Percentiles rank a stretch among this genome's conserved stretches.
Evolutionary conservation across 768 basidiomycete species (phyloP).

Genomic region (Solioccasus polychromus): DNA sequence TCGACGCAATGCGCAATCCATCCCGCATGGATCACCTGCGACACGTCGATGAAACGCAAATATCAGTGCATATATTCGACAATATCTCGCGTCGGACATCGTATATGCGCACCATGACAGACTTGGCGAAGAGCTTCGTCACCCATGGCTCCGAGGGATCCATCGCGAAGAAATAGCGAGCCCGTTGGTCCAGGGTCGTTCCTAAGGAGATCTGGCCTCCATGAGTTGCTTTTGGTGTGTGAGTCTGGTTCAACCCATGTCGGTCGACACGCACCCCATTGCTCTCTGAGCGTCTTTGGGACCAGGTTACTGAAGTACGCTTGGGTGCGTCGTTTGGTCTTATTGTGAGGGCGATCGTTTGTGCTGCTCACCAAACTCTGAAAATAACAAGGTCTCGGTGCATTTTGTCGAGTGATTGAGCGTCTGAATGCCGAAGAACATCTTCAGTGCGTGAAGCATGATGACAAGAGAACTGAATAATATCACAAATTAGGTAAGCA

Average conservation of each 20-base stretch:
- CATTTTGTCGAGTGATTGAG: not conserved
- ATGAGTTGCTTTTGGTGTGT: conserved; percentile 16
- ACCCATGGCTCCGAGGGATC: conserved; percentile 29
- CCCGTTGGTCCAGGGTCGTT: conserved; percentile 8
- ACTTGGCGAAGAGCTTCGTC: conserved; percentile 23
- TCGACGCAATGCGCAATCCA: conserved; percentile 32
- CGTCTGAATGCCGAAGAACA: conserved; percentile 1
- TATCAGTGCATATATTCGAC: conserved; percentile 10
- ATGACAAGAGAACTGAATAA: too few species aligned
- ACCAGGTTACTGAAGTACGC: conserved; percentile 30
- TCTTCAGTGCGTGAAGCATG: conserved; percentile 14
- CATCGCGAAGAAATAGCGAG: conserved; percentile 30
- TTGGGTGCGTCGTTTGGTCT: conserved; percentile 4
- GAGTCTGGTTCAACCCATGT: not conserved
- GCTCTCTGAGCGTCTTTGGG: conserved; percentile 16
- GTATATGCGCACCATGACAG: conserved; percentile 25
- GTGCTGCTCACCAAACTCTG: conserved; percentile 21
- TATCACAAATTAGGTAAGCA: too few species aligned
- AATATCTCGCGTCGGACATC: not conserved
- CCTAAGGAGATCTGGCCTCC: conserved; percentile 21
- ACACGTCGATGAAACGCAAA: not conserved
- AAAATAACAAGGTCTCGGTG: conserved; percentile 11
- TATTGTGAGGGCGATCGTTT: not conserved
- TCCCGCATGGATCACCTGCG: conserved; percentile 29
- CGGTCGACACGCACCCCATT: conserved; percentile 21